These are phyloP conservation scores for Camillea tinctor DNA, from an alignment of 2,329 filamentous ascomycete genomes.

Conservation along the genomic window DNA sequence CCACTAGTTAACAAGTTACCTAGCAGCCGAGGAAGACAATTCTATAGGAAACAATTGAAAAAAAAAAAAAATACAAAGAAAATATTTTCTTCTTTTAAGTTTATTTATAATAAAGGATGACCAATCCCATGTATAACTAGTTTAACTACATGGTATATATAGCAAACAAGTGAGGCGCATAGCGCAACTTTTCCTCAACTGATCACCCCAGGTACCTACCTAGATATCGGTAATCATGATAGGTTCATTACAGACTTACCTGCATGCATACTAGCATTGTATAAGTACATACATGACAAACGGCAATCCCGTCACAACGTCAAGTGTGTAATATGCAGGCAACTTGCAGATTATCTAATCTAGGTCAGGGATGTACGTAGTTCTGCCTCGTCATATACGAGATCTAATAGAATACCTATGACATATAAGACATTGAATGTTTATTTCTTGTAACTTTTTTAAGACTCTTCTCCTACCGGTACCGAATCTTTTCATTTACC, in stretches of 20 bases:
- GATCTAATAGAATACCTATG: not conserved
- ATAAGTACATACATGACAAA: not conserved
- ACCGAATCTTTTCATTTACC: not conserved
- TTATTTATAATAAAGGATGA: not conserved
- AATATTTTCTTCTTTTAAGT: no score
- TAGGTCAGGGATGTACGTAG: no score
- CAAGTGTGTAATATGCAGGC: not conserved
- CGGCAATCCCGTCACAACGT: not conserved
- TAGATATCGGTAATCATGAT: no score
- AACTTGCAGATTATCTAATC: not conserved
- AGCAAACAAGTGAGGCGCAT: no score
- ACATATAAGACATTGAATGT: not conserved
- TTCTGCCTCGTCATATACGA: not conserved
- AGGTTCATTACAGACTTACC: not conserved
- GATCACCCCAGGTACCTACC: no score
- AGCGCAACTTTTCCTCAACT: no score
- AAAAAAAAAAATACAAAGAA: no score
- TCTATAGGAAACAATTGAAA: not conserved
- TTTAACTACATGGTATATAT: no score
- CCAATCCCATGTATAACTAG: no score
- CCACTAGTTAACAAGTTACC: not conserved
- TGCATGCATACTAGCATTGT: not conserved
- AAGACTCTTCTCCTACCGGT: no score
- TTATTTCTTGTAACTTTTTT: not conserved
- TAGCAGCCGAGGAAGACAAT: not conserved